Evolutionary conservation across 495 filamentous ascomycete genomes (phyloP).

Genomic region (Terfezia boudieri): DNA sequence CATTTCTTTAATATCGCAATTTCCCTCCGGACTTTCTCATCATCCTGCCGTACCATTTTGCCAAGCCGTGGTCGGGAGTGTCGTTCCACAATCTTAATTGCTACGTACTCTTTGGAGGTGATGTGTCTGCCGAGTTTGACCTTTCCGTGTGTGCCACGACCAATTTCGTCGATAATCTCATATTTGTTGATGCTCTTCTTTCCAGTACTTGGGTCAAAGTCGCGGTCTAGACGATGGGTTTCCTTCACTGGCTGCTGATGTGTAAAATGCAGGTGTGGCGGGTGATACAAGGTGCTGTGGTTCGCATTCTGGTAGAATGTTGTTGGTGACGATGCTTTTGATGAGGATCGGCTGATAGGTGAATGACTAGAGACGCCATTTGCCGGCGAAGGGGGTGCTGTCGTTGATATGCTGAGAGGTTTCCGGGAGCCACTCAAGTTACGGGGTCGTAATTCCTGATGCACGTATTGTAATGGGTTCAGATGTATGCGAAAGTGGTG

Average conservation of each 20-base stretch:
- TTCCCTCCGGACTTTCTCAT: conserved; percentile 76
- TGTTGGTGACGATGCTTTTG: not conserved
- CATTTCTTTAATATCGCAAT: conserved; percentile 98
- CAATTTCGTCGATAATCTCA: conserved; percentile 86
- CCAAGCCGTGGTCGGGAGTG: conserved; percentile 84
- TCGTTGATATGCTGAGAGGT: not conserved
- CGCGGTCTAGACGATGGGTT: conserved; percentile 72
- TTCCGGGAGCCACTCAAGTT: not conserved
- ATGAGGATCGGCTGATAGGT: not conserved
- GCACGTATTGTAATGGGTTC: no score
- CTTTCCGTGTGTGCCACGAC: conserved; percentile 87
- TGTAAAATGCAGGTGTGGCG: not conserved
- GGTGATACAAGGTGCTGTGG: not conserved
- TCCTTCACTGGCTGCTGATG: conserved; percentile 7
- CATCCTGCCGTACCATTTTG: conserved; percentile 24
- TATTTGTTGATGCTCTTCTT: conserved; percentile 95
- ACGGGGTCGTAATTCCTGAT: no score
- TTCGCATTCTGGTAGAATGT: not conserved
- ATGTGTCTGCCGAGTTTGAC: conserved; percentile 78
- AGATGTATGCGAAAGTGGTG: not conserved
- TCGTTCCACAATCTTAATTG: conserved; percentile 96
- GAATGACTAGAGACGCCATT: not conserved
- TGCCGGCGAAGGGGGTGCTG: not conserved
- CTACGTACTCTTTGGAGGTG: conserved; percentile 56
- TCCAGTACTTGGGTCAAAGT: conserved; percentile 65